Conservation (phyloP, 352 stramenopile species). For the Pilasporangium apinafurcum region DNA sequence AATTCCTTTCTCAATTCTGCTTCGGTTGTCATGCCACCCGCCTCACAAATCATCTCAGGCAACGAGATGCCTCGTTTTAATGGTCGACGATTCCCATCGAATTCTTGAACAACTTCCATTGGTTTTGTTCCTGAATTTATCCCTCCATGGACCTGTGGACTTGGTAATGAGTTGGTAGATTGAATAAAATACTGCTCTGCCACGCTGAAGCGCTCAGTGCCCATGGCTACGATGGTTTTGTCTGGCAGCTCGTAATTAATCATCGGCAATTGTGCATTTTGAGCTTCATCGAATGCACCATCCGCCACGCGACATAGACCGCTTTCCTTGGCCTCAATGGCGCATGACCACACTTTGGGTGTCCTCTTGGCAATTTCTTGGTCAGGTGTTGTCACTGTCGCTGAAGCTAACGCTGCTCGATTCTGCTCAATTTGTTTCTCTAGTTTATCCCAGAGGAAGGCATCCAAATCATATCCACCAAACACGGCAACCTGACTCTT, state of each 20-base stretch:
- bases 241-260: conserved; percentile 81
- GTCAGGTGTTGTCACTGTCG: conserved; percentile 9
- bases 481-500: conserved; percentile 52
- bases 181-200: conserved; percentile 84
- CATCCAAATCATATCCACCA: conserved; percentile 60
- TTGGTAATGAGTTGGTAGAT: conserved; percentile 1
- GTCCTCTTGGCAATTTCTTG: conserved; percentile 14
- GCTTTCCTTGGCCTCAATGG: conserved; percentile 71
- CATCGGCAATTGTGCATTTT: conserved; percentile 66
- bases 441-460: conserved; percentile 52
- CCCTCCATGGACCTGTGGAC: too few species aligned
- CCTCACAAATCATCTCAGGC: conserved; percentile 59
- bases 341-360: conserved; percentile 36
- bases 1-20: conserved; percentile 72
- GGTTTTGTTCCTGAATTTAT: too few species aligned
- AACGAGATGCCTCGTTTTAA: conserved; percentile 37
- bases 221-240: conserved; percentile 77
- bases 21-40: conserved; percentile 52
- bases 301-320: conserved; percentile 68
- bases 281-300: conserved; percentile 54
- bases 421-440: conserved; percentile 26
- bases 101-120: conserved; percentile 2
- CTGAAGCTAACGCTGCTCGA: not conserved
- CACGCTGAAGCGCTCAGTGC: conserved; percentile 84
- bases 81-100: not conserved